Conservation (phyloP, 345 rosid genomes). For the Pugionium cornutum region DNA sequence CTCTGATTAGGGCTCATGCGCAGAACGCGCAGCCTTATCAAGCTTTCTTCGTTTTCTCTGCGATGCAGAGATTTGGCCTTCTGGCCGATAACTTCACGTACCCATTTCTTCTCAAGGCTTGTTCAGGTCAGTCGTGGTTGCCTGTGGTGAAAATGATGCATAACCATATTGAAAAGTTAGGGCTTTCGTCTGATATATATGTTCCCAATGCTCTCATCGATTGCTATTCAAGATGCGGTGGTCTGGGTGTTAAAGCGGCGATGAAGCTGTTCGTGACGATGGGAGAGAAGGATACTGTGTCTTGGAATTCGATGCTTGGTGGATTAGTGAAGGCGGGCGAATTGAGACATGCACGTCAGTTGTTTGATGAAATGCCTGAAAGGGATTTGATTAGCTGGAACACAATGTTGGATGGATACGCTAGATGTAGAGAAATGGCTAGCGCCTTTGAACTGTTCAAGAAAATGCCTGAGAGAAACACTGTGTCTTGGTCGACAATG, state of each 20-base stretch:
- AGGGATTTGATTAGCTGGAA: conserved; percentile 85
- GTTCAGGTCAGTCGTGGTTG: conserved; percentile 53
- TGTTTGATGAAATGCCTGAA: conserved; percentile 81
- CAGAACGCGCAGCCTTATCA: conserved; percentile 49
- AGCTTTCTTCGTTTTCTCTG: conserved; percentile 61
- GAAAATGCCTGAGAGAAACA: conserved; percentile 72
- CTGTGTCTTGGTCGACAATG: conserved; percentile 90
- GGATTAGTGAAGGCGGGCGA: conserved; percentile 64
- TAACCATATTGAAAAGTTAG: conserved; percentile 61
- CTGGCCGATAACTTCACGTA: conserved; percentile 75
- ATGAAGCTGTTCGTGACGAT: conserved; percentile 58
- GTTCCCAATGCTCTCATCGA: conserved; percentile 86
- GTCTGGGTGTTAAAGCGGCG: conserved; percentile 57
- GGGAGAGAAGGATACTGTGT: conserved; percentile 63
- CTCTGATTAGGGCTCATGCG: conserved; percentile 68
- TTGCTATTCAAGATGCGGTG: conserved; percentile 75
- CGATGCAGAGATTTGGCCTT: conserved; percentile 61
- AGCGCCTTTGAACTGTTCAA: conserved; percentile 66
- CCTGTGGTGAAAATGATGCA: conserved; percentile 72
- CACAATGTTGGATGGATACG: conserved; percentile 76
- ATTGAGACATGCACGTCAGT: conserved; percentile 50
- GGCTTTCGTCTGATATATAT: conserved; percentile 67
- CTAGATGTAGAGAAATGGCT: conserved; percentile 64
- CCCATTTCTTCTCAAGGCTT: conserved; percentile 79
- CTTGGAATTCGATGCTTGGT: conserved; percentile 80